Conservation (phyloP, 2,329 filamentous ascomycete genomes). For the Rasamsonia emersonii region DNA sequence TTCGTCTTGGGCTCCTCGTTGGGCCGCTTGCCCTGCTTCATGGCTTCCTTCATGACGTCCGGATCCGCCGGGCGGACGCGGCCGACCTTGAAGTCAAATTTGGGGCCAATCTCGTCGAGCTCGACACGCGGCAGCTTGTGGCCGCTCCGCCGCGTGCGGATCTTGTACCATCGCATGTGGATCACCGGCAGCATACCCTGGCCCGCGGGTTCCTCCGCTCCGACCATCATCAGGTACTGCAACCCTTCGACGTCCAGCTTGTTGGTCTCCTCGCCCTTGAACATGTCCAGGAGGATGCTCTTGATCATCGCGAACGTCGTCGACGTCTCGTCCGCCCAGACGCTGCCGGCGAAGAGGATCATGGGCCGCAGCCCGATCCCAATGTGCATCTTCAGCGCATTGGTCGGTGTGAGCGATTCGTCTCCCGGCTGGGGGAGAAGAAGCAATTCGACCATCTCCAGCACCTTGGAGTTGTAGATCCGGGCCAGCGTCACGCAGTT, state of each 20-base stretch:
- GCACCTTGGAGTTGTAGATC: conserved; percentile 74
- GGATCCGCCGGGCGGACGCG: conserved; percentile 70
- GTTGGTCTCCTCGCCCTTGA: conserved; percentile 69
- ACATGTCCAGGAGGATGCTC: conserved; percentile 81
- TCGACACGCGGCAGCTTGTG: conserved; percentile 85
- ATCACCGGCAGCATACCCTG: conserved; percentile 35
- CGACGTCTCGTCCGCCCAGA: conserved; percentile 72
- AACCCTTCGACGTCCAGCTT: conserved; percentile 92
- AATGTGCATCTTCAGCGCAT: conserved; percentile 53
- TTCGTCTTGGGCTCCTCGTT: conserved; percentile 55
- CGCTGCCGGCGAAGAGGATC: conserved; percentile 80
- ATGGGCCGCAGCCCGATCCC: conserved; percentile 80
- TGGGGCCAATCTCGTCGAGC: conserved; percentile 88
- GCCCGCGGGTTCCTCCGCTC: conserved; percentile 56
- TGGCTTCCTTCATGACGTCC: conserved; percentile 74
- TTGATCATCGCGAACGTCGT: conserved; percentile 80
- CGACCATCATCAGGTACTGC: conserved; percentile 79
- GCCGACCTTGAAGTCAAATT: conserved; percentile 84
- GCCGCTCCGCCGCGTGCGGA: conserved; percentile 76
- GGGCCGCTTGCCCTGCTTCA: conserved; percentile 70
- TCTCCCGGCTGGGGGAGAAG: conserved; percentile 62
- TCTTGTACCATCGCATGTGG: conserved; percentile 71
- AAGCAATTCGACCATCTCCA: conserved; percentile 91
- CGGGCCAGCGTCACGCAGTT: conserved; percentile 77
- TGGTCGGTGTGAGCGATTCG: conserved; percentile 25